Base-by-base conservation (phyloP, 768 basidiomycete genomes). In the Suillus variegatus region DNA sequence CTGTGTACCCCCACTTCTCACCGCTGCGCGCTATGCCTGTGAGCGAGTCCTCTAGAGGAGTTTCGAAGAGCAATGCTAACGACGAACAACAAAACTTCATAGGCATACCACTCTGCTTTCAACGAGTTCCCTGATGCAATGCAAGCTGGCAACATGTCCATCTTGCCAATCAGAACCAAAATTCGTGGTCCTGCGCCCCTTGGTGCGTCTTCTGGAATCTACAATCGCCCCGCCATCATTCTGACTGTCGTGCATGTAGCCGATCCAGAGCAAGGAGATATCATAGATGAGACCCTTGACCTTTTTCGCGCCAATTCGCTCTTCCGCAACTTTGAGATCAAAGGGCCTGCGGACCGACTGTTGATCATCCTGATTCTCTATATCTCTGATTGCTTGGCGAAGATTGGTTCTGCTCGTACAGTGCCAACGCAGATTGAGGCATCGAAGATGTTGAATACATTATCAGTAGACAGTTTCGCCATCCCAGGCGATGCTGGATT, bases 241-340 rank as follows among this genome's bases (percentile, higher is more conserved):
- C 61, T 65, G 44, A 70, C 18, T 32, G 56, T 49, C 65, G 40
- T 43, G 40, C 66, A 63, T 64, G 36, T 74, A 96, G 96, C 91
- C 64, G 94, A 97, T 75, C 83, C 88, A 2, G 85, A 86, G 10
- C 81, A 88, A 66, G 85, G 87, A 35, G 97, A 99, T 77, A 95
- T 99, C 71, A 86, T 99, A 69, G 96, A 98, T 79, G 97, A 99
- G 79, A 90, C 95, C 2, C 83, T 99, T 55, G 93, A 97, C 80
- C 88, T 99, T 66, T 99, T 99, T 81, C 92, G 97, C 63, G 96
- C 97, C 73, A 99, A 99, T 80, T 97, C 96, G 44, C 90, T 99
- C 66, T 99, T 99, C 81, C 91, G 97, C 74, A 99, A 99, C 81
- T 99, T 99, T 72, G 97, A 99, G 83, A 99, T 99, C 86, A 97